phyloP scores from a whole-genome alignment of 805 yeast species.

The Cyberlindnera mycetangii region DNA sequence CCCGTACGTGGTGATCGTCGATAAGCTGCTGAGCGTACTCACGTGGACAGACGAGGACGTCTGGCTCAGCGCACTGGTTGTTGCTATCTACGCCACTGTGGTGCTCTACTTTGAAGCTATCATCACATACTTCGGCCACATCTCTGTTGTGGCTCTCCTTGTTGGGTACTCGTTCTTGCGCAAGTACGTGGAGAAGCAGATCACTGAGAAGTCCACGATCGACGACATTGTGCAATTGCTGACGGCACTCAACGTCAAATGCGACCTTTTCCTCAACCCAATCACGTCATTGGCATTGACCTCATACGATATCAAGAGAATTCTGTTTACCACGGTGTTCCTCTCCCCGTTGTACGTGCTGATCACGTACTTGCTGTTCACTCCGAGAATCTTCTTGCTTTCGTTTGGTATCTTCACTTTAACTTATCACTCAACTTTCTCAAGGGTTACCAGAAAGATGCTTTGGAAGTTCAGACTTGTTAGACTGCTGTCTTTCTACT shows the following conservation, averaged over 20 bases:
- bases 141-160: constrained; percentile 59
- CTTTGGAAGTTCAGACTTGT: constrained; percentile 80
- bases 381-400: constrained; percentile 67
- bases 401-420: constrained; percentile 56
- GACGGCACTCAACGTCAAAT: constrained; percentile 69
- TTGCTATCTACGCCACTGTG: constrained; percentile 50
- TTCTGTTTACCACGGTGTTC: constrained; percentile 79
- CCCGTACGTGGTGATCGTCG: constrained; percentile 76
- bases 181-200: constrained; percentile 52
- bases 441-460: constrained; percentile 76
- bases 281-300: constrained; percentile 70
- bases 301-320: constrained; percentile 72
- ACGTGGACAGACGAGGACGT: constrained; percentile 92
- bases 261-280: constrained; percentile 79
- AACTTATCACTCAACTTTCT: constrained; percentile 85
- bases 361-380: constrained; percentile 60
- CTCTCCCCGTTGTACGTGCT: constrained; percentile 82
- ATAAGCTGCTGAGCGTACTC: constrained; percentile 63
- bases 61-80: constrained; percentile 67
- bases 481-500: constrained; percentile 69
- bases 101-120: constrained; percentile 79
- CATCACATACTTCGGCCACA: constrained; percentile 79
- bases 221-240: constrained; percentile 82
- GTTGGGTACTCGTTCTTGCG: constrained; percentile 60
- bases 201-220: constrained; percentile 69